Evolutionary conservation across 345 rosid species (phyloP).

Genomic region (Dimocarpus longan): DNA sequence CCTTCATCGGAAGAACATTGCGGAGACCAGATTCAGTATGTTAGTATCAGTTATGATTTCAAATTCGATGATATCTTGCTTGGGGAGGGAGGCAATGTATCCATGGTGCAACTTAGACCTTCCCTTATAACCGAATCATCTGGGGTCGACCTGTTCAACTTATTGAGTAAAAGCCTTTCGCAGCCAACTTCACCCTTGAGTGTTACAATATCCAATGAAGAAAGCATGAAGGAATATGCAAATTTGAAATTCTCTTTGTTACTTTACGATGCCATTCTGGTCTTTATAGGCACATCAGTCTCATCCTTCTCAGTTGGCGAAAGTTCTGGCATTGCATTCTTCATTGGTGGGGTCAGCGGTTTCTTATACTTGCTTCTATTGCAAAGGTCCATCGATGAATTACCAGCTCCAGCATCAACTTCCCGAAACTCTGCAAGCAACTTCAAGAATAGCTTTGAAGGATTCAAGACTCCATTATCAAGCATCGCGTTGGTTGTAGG

Average conservation of each 20-base stretch:
- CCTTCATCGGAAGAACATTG: constrained; percentile 27
- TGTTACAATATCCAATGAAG: constrained; percentile 44
- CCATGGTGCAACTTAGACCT: constrained; percentile 80
- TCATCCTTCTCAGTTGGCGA: constrained; percentile 46
- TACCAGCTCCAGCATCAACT: constrained; percentile 45
- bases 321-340: constrained; percentile 64
- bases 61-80: constrained; percentile 63
- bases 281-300: constrained; percentile 47
- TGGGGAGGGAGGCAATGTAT: constrained; percentile 63
- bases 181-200: constrained; percentile 29
- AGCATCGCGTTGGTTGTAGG: constrained; percentile 53
- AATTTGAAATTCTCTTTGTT: constrained; percentile 78
- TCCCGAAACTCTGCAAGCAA: constrained; percentile 35
- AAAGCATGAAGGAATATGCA: constrained; percentile 86
- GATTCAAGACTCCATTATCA: constrained; percentile 47
- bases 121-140: constrained; percentile 40
- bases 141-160: constrained; percentile 31
- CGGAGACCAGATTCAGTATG: constrained; percentile 21
- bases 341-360: constrained; percentile 69
- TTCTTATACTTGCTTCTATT: constrained; percentile 65
- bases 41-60: constrained; percentile 55
- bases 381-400: constrained; percentile 77
- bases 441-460: constrained; percentile 16
- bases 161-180: constrained; percentile 30
- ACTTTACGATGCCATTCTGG: constrained; percentile 50